Evolutionary conservation across 208 protist genomes (phyloP).

Genomic region (Balamuthia mandrillaris): DNA sequence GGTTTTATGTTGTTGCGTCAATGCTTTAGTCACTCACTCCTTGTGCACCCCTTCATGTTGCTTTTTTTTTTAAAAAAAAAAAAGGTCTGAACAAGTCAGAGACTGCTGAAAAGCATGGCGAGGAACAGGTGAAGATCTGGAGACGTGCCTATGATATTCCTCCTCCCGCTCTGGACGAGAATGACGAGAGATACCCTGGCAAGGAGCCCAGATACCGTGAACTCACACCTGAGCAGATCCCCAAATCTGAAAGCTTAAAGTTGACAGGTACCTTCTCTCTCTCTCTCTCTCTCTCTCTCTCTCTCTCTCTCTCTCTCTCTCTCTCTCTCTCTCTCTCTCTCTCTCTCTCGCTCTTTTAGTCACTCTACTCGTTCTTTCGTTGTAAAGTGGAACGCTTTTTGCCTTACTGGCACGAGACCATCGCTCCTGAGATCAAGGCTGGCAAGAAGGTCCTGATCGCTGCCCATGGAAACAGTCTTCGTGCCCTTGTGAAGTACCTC

Average conservation of each 20-base stretch:
- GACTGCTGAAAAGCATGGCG: slow-evolving; percentile 72
- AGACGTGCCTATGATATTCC: slow-evolving; percentile 68
- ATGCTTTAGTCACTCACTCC: no score
- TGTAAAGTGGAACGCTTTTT: slow-evolving; percentile 65
- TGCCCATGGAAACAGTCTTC: slow-evolving; percentile 72
- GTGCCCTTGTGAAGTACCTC: slow-evolving; percentile 71
- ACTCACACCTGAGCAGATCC: slow-evolving; percentile 39
- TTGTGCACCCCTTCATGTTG: no score
- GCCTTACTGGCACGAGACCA: slow-evolving; percentile 65
- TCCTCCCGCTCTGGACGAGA: slow-evolving; percentile 63
- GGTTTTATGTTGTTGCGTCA: no score
- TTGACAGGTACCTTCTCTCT: no score
- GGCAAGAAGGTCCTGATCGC: slow-evolving; percentile 75
- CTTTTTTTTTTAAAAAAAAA: no score
- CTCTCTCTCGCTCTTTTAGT: no score
- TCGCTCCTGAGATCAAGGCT: slow-evolving; percentile 59
- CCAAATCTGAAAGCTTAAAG: slow-evolving; percentile 66
- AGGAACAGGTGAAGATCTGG: slow-evolving; percentile 72
- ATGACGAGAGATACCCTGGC: slow-evolving; percentile 49
- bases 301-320: no score
- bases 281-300: no score
- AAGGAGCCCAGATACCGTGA: slow-evolving; percentile 52
- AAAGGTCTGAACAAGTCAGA: slow-evolving; percentile 75
- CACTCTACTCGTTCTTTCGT: no score
- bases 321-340: no score